Conservation (phyloP, 805 yeast species). For the Cyberlindnera mrakii region DNA sequence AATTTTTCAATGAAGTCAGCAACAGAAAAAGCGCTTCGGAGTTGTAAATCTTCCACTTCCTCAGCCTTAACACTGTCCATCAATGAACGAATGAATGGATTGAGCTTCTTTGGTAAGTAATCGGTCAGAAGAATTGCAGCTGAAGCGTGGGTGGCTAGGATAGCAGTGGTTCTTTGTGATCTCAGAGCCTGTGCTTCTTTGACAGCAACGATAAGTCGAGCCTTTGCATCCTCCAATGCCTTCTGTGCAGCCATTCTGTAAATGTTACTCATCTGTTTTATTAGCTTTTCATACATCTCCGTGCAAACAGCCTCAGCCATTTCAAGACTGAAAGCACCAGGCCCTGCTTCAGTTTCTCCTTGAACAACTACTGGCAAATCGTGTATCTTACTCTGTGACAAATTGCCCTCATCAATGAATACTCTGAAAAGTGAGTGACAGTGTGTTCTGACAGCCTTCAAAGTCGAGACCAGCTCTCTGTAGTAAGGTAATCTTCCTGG, state of each 20-base stretch:
- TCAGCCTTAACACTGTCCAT: slow-evolving; percentile 91
- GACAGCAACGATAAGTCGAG: slow-evolving; percentile 59
- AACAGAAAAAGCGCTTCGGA: slow-evolving; percentile 63
- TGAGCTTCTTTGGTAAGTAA: slow-evolving; percentile 73
- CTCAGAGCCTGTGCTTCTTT: slow-evolving; percentile 57
- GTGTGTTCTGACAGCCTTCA: slow-evolving; percentile 80
- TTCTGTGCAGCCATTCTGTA: slow-evolving; percentile 65
- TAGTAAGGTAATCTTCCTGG: slow-evolving; percentile 47
- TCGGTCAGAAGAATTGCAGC: slow-evolving; percentile 57
- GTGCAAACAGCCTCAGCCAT: slow-evolving; percentile 66
- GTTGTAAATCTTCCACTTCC: slow-evolving; percentile 57
- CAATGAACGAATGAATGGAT: slow-evolving; percentile 79
- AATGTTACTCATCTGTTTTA: slow-evolving; percentile 57
- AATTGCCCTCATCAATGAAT: slow-evolving; percentile 69
- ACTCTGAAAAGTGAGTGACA: slow-evolving; percentile 78
- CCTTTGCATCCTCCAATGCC: slow-evolving; percentile 72
- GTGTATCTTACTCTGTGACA: slow-evolving; percentile 68
- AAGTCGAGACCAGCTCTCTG: slow-evolving; percentile 81
- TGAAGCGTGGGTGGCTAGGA: slow-evolving; percentile 72
- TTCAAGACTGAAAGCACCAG: slow-evolving; percentile 80
- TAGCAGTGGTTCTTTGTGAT: slow-evolving; percentile 46
- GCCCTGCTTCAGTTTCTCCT: slow-evolving; percentile 92
- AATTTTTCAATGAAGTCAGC: slow-evolving; percentile 59
- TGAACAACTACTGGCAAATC: slow-evolving; percentile 84
- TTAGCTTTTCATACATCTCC: slow-evolving; percentile 61